A percentile compares a stretch with the other conserved stretches of the same genome.
These are phyloP conservation scores for Pythium phragmitis DNA, from an alignment of 352 stramenopile genomes.

Conservation along the genomic window DNA sequence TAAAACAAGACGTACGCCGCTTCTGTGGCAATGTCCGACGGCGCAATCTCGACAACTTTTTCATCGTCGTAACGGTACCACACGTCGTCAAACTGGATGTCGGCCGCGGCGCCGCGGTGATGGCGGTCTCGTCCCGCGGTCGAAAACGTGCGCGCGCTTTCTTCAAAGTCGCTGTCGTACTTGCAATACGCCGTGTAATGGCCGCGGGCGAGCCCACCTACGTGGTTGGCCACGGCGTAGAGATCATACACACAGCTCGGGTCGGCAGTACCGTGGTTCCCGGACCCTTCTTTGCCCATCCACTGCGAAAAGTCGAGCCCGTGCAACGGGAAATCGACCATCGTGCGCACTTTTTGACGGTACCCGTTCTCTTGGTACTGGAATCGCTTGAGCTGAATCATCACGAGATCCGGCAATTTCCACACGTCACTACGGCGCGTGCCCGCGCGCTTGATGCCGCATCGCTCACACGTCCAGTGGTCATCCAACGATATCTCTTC, in stretches of 20 bases:
- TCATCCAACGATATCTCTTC: conserved; percentile 75
- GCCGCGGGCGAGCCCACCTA: conserved; percentile 92
- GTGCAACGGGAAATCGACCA: conserved; percentile 82
- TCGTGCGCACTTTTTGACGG: conserved; percentile 75
- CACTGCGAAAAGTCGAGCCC: conserved; percentile 79
- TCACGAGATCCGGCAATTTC: conserved; percentile 77
- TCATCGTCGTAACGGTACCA: conserved; percentile 88
- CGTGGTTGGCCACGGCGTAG: conserved; percentile 98
- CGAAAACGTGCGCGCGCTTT: conserved; percentile 58
- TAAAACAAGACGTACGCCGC: conserved; percentile 92
- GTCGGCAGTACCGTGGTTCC: conserved; percentile 23
- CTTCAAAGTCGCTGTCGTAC: conserved; percentile 68
- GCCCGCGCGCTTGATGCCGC: conserved; percentile 57
- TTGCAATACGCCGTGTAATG: conserved; percentile 93
- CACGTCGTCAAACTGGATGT: conserved; percentile 54
- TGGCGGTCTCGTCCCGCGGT: conserved; percentile 21
- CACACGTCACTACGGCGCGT: conserved; percentile 64
- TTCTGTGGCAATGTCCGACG: conserved; percentile 72
- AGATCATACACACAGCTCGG: conserved; percentile 87
- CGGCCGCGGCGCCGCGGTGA: conserved; percentile 16
- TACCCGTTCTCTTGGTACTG: conserved; percentile 86
- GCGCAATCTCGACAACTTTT: conserved; percentile 71
- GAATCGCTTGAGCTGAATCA: conserved; percentile 90
- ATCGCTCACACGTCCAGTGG: conserved; percentile 72
- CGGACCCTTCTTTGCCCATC: conserved; percentile 38